Conservation (phyloP, 768 basidiomycete species). For the Leccinum rimulosum region DNA sequence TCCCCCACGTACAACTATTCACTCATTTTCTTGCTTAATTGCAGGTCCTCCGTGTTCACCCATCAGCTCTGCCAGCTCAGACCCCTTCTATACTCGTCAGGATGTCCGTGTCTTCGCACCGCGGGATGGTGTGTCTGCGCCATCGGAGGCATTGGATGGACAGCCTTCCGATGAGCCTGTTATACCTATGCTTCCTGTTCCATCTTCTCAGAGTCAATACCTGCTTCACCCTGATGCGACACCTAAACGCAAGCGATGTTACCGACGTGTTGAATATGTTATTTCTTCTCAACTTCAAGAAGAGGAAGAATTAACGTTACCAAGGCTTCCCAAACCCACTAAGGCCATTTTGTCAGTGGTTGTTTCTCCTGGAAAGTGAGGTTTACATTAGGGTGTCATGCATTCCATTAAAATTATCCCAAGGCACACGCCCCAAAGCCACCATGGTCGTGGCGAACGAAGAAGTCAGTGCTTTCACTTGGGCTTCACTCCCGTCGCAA, state of each 20-base stretch:
- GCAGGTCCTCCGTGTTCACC: not conserved
- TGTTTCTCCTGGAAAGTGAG: slow-evolving; percentile 18
- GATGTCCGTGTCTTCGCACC: not conserved
- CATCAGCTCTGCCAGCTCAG: not conserved
- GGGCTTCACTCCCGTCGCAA: slow-evolving; percentile 5
- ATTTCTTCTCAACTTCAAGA: slow-evolving; percentile 34
- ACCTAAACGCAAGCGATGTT: slow-evolving; percentile 36
- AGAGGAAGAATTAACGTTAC: slow-evolving; percentile 27
- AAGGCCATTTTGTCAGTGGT: not conserved
- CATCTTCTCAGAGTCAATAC: slow-evolving; percentile 35
- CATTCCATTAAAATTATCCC: slow-evolving; percentile 10
- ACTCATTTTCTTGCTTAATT: not conserved
- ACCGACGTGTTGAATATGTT: slow-evolving; percentile 19
- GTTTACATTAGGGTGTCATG: not conserved
- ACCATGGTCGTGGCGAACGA: not conserved
- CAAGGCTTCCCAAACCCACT: slow-evolving; percentile 2
- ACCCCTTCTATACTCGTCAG: slow-evolving; percentile 3
- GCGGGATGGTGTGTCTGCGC: not conserved
- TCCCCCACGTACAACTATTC: not conserved
- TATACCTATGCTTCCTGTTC: slow-evolving; percentile 15
- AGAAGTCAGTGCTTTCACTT: not conserved
- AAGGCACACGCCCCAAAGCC: not conserved
- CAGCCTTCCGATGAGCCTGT: slow-evolving; percentile 2
- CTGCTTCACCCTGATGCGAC: slow-evolving; percentile 31
- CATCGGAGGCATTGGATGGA: not conserved